phyloP scores from a whole-genome alignment of 2,329 filamentous ascomycete species.

The Colletotrichum tropicale region DNA sequence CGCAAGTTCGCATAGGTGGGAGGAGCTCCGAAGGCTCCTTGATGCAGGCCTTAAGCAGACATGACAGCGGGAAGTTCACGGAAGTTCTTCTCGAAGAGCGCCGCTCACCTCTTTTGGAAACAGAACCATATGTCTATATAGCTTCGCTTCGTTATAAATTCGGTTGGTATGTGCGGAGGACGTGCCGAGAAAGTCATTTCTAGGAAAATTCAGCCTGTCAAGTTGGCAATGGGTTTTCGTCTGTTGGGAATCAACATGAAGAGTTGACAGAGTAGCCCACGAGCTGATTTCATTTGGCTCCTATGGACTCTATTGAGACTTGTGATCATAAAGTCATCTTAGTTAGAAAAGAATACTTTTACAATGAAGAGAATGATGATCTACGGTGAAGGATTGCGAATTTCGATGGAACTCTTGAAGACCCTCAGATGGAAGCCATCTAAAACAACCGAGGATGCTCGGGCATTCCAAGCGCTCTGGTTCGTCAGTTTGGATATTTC shows the following conservation, averaged over 20 bases:
- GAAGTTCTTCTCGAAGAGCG: too few relatives aligned
- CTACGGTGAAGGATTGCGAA: neutral
- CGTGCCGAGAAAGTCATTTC: neutral
- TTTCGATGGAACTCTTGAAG: neutral
- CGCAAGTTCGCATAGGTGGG: too few relatives aligned
- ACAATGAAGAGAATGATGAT: neutral
- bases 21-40: too few relatives aligned
- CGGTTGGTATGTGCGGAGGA: neutral
- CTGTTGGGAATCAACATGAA: neutral
- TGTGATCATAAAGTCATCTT: neutral
- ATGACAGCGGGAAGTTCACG: too few relatives aligned
- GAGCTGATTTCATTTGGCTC: neutral
- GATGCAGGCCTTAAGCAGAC: too few relatives aligned
- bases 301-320: neutral
- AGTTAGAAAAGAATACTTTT: neutral
- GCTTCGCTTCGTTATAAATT: neutral
- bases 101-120: too few relatives aligned
- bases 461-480: neutral
- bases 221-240: too few relatives aligned
- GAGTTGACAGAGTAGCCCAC: neutral
- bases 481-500: neutral
- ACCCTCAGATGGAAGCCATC: neutral
- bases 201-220: neutral
- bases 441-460: conserved; percentile 1
- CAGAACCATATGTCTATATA: neutral